Evolutionary conservation across 345 rosid species (phyloP), one percentile per base, ranked within the genome.

Genomic region (Lepidium didymum): DNA sequence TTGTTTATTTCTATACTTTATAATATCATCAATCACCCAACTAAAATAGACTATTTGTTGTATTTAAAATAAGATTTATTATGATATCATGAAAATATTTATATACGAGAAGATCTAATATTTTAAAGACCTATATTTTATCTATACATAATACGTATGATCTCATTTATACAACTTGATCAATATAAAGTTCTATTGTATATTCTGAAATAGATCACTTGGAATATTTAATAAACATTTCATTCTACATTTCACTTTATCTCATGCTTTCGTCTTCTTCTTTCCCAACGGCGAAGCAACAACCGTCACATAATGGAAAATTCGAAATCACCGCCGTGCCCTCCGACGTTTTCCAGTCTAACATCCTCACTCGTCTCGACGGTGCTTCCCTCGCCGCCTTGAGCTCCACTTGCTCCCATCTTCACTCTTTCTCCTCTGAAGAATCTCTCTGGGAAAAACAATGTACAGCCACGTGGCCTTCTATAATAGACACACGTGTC

Each of bases 351-450:
- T 49, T 91, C 54, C 75, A 46, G 10, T 45, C 84, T 56, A 82
- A 82, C 56, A 77, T 91, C 86, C 60, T 91, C 72, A 73, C 85
- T 16, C 84, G 83, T 29, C 93, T 91, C 53, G 93, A 91, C 70
- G 93, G 93, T 49, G 79, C 84, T 2, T 51, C 93, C 16, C 84
- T 91, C 29, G 84, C 84, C 10, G 59, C 96, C 29, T 38, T 77
- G 31, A 65, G 86, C 69, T 83, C 81, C 68, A 72, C 83, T 9
- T 85, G 90, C 13, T 61, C 84, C 8, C 68, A 84, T 6, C 64
- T 88, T 46, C 62, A 67, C 68, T 56, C 85, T 9, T 78, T 87
- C 27, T 80, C 81, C 62, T 11, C 82, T 19, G 57, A 83, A 1
- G 84, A 81, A 1, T 14, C 64, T 1, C 90, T 91, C 23, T 91